Base-by-base conservation (phyloP, 2,329 filamentous ascomycete species). In the Aspergillus amoenus region DNA sequence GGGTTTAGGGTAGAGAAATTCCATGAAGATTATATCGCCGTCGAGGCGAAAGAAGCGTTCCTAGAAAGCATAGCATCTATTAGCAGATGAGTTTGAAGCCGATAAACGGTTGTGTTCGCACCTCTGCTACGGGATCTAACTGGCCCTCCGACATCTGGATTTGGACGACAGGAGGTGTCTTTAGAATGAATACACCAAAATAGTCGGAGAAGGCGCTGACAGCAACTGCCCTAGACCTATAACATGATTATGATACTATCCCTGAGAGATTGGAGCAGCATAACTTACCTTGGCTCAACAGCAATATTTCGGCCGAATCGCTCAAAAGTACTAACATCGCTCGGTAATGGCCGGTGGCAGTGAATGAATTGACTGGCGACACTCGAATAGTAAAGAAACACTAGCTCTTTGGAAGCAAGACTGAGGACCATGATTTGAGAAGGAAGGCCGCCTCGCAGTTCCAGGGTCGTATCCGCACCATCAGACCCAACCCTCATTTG, bases 391-490 rank as follows among this genome's bases (percentile, higher is more conserved):
- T 88, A 93, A 22, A 97, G 75, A 64, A 97, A 96, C 22, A 93
- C 81, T 50, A 91, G 78, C 57, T 90, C 85, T 39, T 87, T 86
- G 15, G 84, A 85, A 61, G 90, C 87, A 8, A 97, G 81, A 21
- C 90, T 85, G 15, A 97, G 76, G 4, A 94, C 82, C 15, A 97
- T 78, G 22, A 93, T 78, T 68, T 97, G 91, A n/a, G 91, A 89
- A 12, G 93, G 90, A 55, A 89, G 71, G 3, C 60, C 53, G 21
- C 69, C 61, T 27, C 62, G 61, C 24, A 44, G 34, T 21, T 58
- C 55, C 34, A 58, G 27, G 51, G 54, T 52, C 30, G 58, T 46
- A 43, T 52, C 30, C 44, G 44, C 43, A 52, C 49, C 54, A 32
- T 56, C 54, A 52, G 56, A 56, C 11, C 59, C 61, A 34, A 68